Base-by-base conservation (phyloP, 1,284 basidiomycete genomes). In the Ceratobasidium theobromae region DNA sequence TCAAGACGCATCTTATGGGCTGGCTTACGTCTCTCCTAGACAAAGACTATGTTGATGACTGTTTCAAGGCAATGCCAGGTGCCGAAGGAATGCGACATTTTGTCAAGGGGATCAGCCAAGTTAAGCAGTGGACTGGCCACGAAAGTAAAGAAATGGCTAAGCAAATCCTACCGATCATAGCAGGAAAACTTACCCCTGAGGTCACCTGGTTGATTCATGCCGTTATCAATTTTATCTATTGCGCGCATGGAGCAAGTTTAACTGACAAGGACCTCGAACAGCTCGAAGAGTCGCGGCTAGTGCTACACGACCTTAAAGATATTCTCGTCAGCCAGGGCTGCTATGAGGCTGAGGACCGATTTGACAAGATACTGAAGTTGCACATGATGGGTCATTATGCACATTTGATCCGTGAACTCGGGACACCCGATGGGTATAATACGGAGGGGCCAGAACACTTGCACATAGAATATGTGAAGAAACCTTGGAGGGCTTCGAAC, bases 1-100 rank as follows among this genome's bases (percentile, higher is more conserved):
- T 73, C 66, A 71, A 72, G 65, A n/a, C n/a, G n/a, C 70, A 72
- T 28, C 14, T 27, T 1, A 12, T 35, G 12, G 28, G 16, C 5
- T 62, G 58, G 58, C 14, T 38, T 4, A 18, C 38, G 35, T 18
- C 27, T 8, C 23, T 51, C 11, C 32, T 60, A 16, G 57, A 30
- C 1, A 60, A 43, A 23, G 30, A 38, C 18, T 43, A 60, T 30
- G 48, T 60, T 12, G 49, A 60, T 18, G 9, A 21, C 9, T 16
- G 57, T 3, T 60, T 60, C 45, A 49, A 25, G 45, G 27, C n/a
- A 12, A 60, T 60, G 57, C 57, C 45, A 23, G 5, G 4, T 3
- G 57, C 57, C 2, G 27, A 60, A 5, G 57, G 41, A 28, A 25
- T 60, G 27, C 57, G 32, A 11, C 43, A 60, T 12, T 60, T 60